Evolutionary conservation across 495 filamentous ascomycete species (phyloP).

Genomic region (Hyaloscypha variabilis): DNA sequence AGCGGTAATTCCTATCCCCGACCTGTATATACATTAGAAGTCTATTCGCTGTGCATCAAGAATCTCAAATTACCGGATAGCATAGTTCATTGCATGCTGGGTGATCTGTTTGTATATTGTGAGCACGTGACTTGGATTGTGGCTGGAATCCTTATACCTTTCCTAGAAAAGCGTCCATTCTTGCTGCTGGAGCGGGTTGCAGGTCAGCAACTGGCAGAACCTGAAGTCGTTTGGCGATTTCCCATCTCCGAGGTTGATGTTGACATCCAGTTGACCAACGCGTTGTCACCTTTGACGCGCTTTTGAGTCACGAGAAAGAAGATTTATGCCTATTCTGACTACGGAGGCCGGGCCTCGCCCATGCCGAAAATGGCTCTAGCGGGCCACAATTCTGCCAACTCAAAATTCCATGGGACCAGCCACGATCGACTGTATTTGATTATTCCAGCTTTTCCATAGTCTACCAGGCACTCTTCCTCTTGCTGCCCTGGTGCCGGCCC

Average conservation of each 20-base stretch:
- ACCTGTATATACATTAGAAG: conserved; percentile 46
- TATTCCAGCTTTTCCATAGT: not conserved
- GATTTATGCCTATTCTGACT: not conserved
- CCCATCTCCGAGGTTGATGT: not conserved
- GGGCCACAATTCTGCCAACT: not conserved
- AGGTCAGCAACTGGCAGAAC: not conserved
- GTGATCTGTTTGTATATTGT: conserved; percentile 53
- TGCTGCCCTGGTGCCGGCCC: not conserved
- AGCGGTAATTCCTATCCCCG: conserved; percentile 87
- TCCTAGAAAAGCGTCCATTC: conserved; percentile 78
- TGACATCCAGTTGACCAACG: not conserved
- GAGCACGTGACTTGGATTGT: conserved; percentile 27
- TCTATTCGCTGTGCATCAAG: not conserved
- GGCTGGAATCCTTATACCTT: conserved; percentile 46
- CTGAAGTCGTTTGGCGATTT: not conserved
- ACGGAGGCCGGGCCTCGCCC: not conserved
- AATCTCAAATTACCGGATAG: conserved; percentile 58
- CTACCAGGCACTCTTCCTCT: not conserved
- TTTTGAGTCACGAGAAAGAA: conserved; percentile 20
- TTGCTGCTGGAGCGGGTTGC: not conserved
- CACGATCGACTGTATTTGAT: not conserved
- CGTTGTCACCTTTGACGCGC: conserved; percentile 13
- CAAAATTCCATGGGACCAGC: not conserved
- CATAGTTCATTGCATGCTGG: conserved; percentile 89
- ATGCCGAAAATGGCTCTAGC: not conserved